These are phyloP conservation scores for Ceratocystis cacaofunesta DNA, from an alignment of 2,329 filamentous ascomycete species.

Conservation along the genomic window DNA sequence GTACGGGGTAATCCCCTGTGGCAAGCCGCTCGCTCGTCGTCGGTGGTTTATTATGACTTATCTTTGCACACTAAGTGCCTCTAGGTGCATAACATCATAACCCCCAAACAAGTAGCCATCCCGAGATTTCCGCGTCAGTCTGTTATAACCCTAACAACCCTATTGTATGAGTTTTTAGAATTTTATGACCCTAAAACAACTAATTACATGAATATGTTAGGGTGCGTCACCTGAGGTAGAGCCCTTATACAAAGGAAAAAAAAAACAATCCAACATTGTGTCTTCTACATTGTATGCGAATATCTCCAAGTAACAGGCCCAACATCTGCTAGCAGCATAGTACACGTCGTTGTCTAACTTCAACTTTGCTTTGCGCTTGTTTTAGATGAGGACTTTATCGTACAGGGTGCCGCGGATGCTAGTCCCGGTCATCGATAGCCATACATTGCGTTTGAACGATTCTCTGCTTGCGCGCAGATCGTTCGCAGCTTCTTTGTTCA, in stretches of 20 bases:
- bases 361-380: neutral
- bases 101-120: too few species aligned
- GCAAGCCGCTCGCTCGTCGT: neutral
- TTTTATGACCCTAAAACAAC: too few species aligned
- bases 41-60: neutral
- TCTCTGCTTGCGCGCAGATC: conserved; percentile 78
- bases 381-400: conserved; percentile 31
- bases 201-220: too few species aligned
- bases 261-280: neutral
- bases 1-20: neutral
- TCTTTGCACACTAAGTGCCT: neutral
- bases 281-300: neutral
- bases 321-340: neutral
- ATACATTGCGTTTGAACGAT: conserved; percentile 80
- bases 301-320: neutral
- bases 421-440: conserved; percentile 68
- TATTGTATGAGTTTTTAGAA: neutral
- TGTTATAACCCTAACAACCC: neutral
- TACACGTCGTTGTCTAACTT: neutral
- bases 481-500: conserved; percentile 95
- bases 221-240: too few species aligned
- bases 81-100: neutral
- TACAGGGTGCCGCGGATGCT: conserved; percentile 57
- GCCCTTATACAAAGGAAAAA: neutral
- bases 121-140: neutral